These are phyloP conservation scores for Xylariaceae sp. DNA, from an alignment of 2,329 filamentous ascomycete genomes.

Conservation along the genomic window DNA sequence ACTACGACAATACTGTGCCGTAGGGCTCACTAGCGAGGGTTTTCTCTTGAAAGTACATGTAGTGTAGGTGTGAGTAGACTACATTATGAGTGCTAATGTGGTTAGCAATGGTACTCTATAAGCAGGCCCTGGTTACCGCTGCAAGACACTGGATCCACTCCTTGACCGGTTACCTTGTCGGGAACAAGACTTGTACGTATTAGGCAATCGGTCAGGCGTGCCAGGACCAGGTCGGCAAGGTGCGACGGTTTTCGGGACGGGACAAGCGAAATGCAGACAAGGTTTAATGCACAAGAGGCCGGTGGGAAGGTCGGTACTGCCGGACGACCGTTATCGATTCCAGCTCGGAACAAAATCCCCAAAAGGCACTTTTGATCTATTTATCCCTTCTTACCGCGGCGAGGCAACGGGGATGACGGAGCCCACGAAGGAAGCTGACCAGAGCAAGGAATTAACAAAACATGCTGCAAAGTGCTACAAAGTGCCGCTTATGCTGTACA, in stretches of 20 bases:
- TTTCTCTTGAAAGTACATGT: conserved; percentile 19
- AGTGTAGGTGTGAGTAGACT: conserved; percentile 13
- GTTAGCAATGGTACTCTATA: conserved; percentile 10
- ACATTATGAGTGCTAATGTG: not conserved
- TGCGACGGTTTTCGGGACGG: conserved; percentile 38
- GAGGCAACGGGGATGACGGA: not conserved
- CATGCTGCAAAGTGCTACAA: conserved; percentile 7
- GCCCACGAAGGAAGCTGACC: conserved; percentile 12
- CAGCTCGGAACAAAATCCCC: conserved; percentile 15
- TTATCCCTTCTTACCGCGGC: conserved; percentile 19
- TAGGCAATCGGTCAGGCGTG: conserved; percentile 22
- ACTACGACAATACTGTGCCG: conserved; percentile 3
- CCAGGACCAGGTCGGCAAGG: conserved; percentile 34
- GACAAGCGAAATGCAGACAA: conserved; percentile 18
- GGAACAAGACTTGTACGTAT: conserved; percentile 29
- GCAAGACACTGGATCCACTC: conserved; percentile 34
- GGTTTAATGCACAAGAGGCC: conserved; percentile 17
- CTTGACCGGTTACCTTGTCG: conserved; percentile 34
- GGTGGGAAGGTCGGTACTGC: conserved; percentile 27
- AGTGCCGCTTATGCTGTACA: not conserved
- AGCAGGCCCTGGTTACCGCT: conserved; percentile 30
- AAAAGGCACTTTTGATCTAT: conserved; percentile 9
- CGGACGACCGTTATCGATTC: conserved; percentile 32
- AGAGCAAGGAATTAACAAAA: not conserved
- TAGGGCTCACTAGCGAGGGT: conserved; percentile 21